Percentiles rank a stretch among this genome's conserved stretches.
Evolutionary conservation across 257 asterid genomes (phyloP).

Genomic region (Scutellaria galericulata): DNA sequence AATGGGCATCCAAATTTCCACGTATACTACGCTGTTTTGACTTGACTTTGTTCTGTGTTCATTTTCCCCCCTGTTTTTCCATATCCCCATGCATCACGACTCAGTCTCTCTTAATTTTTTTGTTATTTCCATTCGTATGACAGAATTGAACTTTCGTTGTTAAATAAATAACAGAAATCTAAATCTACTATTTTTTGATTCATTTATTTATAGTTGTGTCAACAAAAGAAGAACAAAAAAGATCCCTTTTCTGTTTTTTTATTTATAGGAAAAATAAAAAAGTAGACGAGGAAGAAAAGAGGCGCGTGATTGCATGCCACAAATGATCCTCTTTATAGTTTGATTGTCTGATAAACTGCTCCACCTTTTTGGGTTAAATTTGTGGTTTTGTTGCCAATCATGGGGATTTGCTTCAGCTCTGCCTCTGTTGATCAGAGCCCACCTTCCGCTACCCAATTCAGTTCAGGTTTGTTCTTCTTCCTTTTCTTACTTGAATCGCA

Average conservation of each 20-base stretch:
- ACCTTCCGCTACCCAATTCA: slow-evolving; percentile 35
- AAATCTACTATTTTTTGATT: neutral
- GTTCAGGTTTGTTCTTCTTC: slow-evolving; percentile 40
- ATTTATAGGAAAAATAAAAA: neutral
- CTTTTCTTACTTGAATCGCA: too few species aligned
- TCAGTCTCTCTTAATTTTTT: neutral
- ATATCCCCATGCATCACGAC: neutral
- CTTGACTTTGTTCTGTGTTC: slow-evolving; percentile 29
- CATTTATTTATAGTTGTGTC: neutral
- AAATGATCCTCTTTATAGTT: slow-evolving; percentile 1
- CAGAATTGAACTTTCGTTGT: neutral
- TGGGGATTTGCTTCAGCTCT: slow-evolving; percentile 53
- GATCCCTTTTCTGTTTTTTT: neutral
- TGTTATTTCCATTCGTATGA: neutral
- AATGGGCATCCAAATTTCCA: slow-evolving; percentile 10
- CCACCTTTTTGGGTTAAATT: neutral
- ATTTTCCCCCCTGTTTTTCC: too few species aligned
- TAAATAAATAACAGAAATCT: neutral
- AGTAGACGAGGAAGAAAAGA: neutral
- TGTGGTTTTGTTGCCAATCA: slow-evolving; percentile 4
- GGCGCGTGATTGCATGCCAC: neutral
- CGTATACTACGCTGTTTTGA: slow-evolving; percentile 33
- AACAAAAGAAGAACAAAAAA: neutral
- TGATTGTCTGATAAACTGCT: neutral
- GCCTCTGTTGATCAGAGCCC: slow-evolving; percentile 46